Evolutionary conservation across 2,329 filamentous ascomycete species (phyloP), one percentile per base, ranked within the genome.

Genomic region (Corynespora cassiicola): DNA sequence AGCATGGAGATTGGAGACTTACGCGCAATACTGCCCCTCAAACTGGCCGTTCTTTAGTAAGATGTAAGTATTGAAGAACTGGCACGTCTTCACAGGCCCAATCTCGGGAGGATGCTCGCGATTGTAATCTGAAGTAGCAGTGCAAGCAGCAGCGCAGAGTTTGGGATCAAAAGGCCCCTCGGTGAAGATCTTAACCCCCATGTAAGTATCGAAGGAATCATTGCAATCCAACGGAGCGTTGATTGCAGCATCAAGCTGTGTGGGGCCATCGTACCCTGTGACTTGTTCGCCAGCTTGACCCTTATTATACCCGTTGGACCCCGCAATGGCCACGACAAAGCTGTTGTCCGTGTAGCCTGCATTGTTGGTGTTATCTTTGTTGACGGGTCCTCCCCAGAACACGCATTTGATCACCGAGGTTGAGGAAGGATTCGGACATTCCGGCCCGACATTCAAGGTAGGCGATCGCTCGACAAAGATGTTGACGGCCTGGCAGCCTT

Each of bases 61-160:
- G n/a, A 71, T 58, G 35, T 71, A 71, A 8, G 61, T 56, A 20
- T 65, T 66, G 47, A 61, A 67, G 52, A 69, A 68, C 45, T 67
- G 68, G 58, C 68, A 70, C 21, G 64, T 45, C 36, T 53, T 55
- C 35, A 64, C 66, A 8, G 51, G 53, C n/a, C 59, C 61, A 6
- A 46, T 9, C 7, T 52, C 42, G 26, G 58, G 56, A n/a, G n/a
- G n/a, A 39, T 61, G 52, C 20, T 56, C 48, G 21, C 41, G 46
- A 42, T 71, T 61, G 46, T 66, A 69, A 4, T 47, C 46, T 8
- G 63, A 69, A 45, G 69, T 61, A 12, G 61, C 52, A 31, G 60
- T 39, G 49, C 66, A 71, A 17, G 61, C 64, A 8, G 61, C 50
- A 10, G 61, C 61, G 48, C 68, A 72, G 7, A 54, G 40, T 15